Conservation (phyloP, 768 basidiomycete species). For the Russula abietina region DNA sequence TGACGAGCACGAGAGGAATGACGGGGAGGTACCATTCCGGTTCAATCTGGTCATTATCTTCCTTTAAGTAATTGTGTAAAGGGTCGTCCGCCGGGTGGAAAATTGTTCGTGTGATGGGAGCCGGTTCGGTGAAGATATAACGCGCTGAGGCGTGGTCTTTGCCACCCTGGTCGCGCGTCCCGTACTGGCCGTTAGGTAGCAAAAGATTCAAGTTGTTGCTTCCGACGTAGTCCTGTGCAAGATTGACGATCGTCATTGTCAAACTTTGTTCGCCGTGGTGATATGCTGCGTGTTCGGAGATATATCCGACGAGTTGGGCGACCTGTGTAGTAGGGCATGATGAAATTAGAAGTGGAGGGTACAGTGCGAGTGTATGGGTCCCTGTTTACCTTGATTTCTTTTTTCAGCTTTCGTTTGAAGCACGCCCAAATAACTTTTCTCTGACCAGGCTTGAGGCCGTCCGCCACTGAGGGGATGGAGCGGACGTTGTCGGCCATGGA, state of each 20-base stretch:
- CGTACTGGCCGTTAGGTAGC: slow-evolving; percentile 87
- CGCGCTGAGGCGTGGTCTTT: slow-evolving; percentile 95
- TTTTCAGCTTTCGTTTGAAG: slow-evolving; percentile 91
- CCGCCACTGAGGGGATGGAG: slow-evolving; percentile 90
- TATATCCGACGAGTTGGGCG: slow-evolving; percentile 92
- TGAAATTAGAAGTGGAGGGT: not conserved
- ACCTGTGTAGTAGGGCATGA: slow-evolving; percentile 43
- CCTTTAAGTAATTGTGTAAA: slow-evolving; percentile 75
- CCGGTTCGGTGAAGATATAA: slow-evolving; percentile 88
- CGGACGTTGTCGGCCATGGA: slow-evolving; percentile 99
- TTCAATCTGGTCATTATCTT: slow-evolving; percentile 82
- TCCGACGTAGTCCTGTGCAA: slow-evolving; percentile 93
- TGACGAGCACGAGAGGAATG: slow-evolving; percentile 82
- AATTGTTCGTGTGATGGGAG: slow-evolving; percentile 64
- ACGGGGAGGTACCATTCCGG: slow-evolving; percentile 93
- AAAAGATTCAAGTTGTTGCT: slow-evolving; percentile 93
- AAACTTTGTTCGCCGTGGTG: slow-evolving; percentile 94
- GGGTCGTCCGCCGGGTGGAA: slow-evolving; percentile 84
- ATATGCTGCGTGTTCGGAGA: slow-evolving; percentile 89
- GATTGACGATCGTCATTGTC: slow-evolving; percentile 81
- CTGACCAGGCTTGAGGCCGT: slow-evolving; percentile 96
- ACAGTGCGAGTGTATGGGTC: not conserved
- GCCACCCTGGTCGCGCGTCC: slow-evolving; percentile 87
- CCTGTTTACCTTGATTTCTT: slow-evolving; percentile 71
- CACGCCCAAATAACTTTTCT: slow-evolving; percentile 94